Base-by-base conservation (phyloP, 805 yeast species). In the Kockiozyma suomiensis region DNA sequence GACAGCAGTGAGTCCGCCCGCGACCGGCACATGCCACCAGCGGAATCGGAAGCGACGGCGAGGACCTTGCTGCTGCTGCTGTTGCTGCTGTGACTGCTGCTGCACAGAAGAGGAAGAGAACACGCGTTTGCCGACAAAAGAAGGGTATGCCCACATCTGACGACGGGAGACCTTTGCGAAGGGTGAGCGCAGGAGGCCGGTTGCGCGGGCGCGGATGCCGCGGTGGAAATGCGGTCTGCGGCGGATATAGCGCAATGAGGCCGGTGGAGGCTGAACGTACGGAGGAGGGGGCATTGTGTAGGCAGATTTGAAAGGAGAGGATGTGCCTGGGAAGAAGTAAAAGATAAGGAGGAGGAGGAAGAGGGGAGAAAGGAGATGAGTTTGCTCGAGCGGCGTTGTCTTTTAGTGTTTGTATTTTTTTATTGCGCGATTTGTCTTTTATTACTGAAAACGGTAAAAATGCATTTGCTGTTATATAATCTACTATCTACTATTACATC, bases 21-120 rank as follows among this genome's bases (percentile, higher is more conserved):
- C 62, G 48, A 61, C 63, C 1, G 66, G 66, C 41, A 62, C 62
- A 45, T 62, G 66, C 66, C 66, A 62, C 66, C 66, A 62, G n/a
- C 66, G 40, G 33, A 58, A 48, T 17, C 63, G 46, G 49, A 50
- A 52, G 33, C 61, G 46, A 12, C 58, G 51, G n/a, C 60, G 58
- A 4, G 52, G 48, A 15, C 33, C 47, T n/a, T 52, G 60, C 51
- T 55, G 61, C 50, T 55, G 59, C 41, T 48, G 33, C 26, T 49
- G 51, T 21, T 42, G 52, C 48, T 45, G 51, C 41, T 49, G 49
- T 40, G 40, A 50, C 30, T 37, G 56, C 49, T 28, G 42, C 50
- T 32, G 45, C 12, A 26, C 10, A n/a, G 17, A 37, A 1, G 62
- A n/a, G 28, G 61, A 46, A 13, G 49, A 54, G 30, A 53, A 54